phyloP scores from a whole-genome alignment of 495 filamentous ascomycete species.

The Cenococcum geophilum region DNA sequence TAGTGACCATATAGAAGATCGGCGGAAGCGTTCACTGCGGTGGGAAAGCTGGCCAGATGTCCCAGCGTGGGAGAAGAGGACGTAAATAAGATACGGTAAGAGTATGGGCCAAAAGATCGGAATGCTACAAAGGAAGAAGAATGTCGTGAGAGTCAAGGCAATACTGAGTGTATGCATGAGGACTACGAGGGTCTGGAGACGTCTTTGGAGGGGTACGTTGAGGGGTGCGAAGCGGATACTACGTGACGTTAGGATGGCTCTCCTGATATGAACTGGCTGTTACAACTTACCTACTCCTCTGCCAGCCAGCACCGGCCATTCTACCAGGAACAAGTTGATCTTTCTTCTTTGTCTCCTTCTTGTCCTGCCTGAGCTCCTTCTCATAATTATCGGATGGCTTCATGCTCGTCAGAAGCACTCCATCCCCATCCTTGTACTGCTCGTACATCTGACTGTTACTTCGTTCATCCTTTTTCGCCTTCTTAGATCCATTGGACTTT shows the following conservation, averaged over 20 bases:
- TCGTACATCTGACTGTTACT: constrained; percentile 9
- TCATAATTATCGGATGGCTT: constrained; percentile 14
- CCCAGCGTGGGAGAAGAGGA: constrained; percentile 68
- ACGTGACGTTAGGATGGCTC: not conserved
- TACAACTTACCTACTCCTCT: constrained; percentile 25
- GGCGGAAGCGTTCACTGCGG: constrained; percentile 66
- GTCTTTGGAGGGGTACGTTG: constrained; percentile 75
- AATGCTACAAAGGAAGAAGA: constrained; percentile 87
- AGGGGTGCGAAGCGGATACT: constrained; percentile 82
- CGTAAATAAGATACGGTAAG: constrained; percentile 82
- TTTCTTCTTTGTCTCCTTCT: constrained; percentile 10
- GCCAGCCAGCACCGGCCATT: constrained; percentile 37
- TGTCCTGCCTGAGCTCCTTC: not conserved
- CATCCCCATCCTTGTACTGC: constrained; percentile 18
- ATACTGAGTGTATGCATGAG: constrained; percentile 81
- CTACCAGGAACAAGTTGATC: constrained; percentile 34
- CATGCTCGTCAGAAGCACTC: constrained; percentile 17
- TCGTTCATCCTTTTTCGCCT: constrained; percentile 4
- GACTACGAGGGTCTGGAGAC: constrained; percentile 82
- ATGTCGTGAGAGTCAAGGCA: constrained; percentile 63
- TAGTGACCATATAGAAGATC: constrained; percentile 73
- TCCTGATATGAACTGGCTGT: not conserved
- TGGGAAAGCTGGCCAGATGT: constrained; percentile 66
- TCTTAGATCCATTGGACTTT: constrained; percentile 19
- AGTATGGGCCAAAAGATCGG: constrained; percentile 88